Base-by-base conservation (phyloP, 2,329 filamentous ascomycete species). In the Cordyceps sp. region DNA sequence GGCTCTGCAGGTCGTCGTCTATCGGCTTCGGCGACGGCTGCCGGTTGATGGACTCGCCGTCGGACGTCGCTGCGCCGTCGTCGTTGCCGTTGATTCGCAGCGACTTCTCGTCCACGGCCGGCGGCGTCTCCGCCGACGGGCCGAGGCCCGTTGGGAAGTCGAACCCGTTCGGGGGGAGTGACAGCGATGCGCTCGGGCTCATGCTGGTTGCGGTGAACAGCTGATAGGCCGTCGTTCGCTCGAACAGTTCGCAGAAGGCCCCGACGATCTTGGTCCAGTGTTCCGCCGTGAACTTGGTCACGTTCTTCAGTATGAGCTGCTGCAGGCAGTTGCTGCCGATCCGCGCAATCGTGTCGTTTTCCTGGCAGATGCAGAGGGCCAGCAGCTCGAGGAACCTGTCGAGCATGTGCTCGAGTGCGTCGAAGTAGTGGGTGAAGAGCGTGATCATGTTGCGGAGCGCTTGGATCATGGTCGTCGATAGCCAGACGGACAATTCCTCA, bases 381-480 rank as follows among this genome's bases (percentile, higher is more conserved):
- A 99, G 62, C 15, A 99, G 70, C 53, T 96, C 88, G 24, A 99
- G 59, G 53, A 98, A 96, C n/a, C 90, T 71, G 53, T 94, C 85
- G 14, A 99, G 69, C 90, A 99, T 98, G 50, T 93, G 93, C 57
- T 96, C 85, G 9, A 99, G 62, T 0, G 85, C 77, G 36, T 92
- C 83, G 42, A 98, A 99, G 56, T 96, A 98, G 55, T 99, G 92
- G 0, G 92, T 98, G 54, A 98, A 98, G 17, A 99, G 70, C 1
- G 84, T 88, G 45, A 99, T 96, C 82, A 98, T 93, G 57, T 96
- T 94, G 36, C 90, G 78, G 34, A 99, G 62, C 2, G 90, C 90
- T 53, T 99, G 90, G 26, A 99, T 98, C 83, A 99, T 94, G 8
- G 90, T 99, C 0, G 90, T 98, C 1, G 90, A 96, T 17, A 99